These are phyloP conservation scores for Cyberlindnera subsufficiens DNA, from an alignment of 805 yeast species.

Conservation along the genomic window DNA sequence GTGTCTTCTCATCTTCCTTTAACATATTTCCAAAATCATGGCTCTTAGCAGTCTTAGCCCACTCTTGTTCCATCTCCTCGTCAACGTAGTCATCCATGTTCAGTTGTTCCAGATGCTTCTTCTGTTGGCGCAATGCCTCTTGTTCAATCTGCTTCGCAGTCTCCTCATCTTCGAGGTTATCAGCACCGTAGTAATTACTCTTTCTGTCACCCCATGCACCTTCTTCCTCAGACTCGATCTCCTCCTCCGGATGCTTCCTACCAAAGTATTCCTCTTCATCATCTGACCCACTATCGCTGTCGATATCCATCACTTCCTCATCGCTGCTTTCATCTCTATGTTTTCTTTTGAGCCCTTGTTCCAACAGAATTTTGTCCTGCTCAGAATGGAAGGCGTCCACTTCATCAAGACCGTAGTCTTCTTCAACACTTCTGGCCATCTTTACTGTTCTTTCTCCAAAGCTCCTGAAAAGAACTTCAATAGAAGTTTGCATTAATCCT, in stretches of 20 bases:
- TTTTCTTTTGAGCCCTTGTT: constrained; percentile 35
- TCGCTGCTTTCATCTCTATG: constrained; percentile 42
- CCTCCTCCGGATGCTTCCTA: constrained; percentile 27
- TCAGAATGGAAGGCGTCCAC: constrained; percentile 63
- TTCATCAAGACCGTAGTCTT: constrained; percentile 51
- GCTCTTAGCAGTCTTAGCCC: constrained; percentile 58
- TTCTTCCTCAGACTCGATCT: constrained; percentile 32
- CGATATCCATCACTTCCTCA: constrained; percentile 44
- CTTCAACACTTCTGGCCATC: constrained; percentile 3
- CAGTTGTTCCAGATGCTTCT: constrained; percentile 68
- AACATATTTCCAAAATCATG: constrained; percentile 33
- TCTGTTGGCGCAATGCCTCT: constrained; percentile 85
- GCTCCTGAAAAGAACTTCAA: neutral
- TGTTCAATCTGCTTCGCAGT: constrained; percentile 73
- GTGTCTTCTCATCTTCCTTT: constrained; percentile 26
- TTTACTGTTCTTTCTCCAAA: neutral
- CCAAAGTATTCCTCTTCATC: constrained; percentile 24
- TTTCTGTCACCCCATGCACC: constrained; percentile 41
- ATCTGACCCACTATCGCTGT: constrained; percentile 27
- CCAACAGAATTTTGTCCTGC: constrained; percentile 50
- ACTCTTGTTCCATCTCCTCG: constrained; percentile 73
- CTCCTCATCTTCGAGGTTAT: constrained; percentile 53
- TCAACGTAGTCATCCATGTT: constrained; percentile 72
- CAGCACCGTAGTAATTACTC: constrained; percentile 48
- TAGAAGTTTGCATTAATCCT: too few relatives aligned